Evolutionary conservation across 768 basidiomycete species (phyloP).

Genomic region (Podaxis sp.): DNA sequence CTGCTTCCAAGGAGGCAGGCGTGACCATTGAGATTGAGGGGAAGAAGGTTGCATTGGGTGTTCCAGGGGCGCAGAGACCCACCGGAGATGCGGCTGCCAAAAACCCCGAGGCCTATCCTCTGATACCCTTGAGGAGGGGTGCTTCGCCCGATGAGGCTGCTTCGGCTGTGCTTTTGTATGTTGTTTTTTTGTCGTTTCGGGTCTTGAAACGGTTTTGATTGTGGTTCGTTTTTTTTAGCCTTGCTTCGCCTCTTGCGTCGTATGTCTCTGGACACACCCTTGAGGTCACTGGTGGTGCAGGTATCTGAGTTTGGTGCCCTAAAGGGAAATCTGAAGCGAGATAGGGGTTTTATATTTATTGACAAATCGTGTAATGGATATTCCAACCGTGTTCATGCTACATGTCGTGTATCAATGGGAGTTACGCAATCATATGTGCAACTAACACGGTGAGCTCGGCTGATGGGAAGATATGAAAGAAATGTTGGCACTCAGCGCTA

Average conservation of each 20-base stretch:
- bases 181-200: slow-evolving; percentile 21
- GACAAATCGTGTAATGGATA: not conserved
- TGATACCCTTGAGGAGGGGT: slow-evolving; percentile 66
- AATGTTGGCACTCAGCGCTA: not conserved
- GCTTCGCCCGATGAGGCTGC: slow-evolving; percentile 78
- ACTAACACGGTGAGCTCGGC: not conserved
- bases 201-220: not conserved
- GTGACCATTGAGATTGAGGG: slow-evolving; percentile 77
- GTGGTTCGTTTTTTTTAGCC: slow-evolving; percentile 38
- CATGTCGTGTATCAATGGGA: not conserved
- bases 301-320: slow-evolving; percentile 48
- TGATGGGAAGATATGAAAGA: not conserved
- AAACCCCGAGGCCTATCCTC: slow-evolving; percentile 35
- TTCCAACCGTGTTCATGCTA: not conserved
- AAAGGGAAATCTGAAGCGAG: not conserved
- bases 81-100: slow-evolving; percentile 24
- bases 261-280: slow-evolving; percentile 84
- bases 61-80: slow-evolving; percentile 55
- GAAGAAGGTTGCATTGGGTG: slow-evolving; percentile 80
- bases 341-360: not conserved
- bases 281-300: slow-evolving; percentile 80
- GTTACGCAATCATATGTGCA: not conserved
- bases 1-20: slow-evolving; percentile 77
- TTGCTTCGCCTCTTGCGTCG: slow-evolving; percentile 75
- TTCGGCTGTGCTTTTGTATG: slow-evolving; percentile 73